A percentile compares a stretch with the other conserved stretches of the same genome.
Conservation (phyloP, 768 basidiomycete species). For the Scleroderma citrinum region DNA sequence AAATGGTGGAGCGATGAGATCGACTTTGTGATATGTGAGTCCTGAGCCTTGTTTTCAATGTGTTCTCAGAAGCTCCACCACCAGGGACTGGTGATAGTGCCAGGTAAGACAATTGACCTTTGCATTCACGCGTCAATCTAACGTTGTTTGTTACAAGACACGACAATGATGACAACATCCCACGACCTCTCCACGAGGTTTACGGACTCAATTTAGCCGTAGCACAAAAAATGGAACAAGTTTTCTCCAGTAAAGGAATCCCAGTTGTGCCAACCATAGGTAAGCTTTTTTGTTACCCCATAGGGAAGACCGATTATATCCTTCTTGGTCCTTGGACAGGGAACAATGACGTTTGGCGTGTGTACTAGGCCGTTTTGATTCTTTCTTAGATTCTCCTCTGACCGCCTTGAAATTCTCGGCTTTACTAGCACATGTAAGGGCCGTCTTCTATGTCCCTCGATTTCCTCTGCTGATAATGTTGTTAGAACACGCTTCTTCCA, state of each 20-base stretch:
- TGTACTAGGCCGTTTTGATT: slow-evolving; percentile 23
- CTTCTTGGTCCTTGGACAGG: slow-evolving; percentile 35
- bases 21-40: slow-evolving; percentile 84
- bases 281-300: slow-evolving; percentile 23
- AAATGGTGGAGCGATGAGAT: slow-evolving; percentile 77
- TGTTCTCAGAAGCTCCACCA: not conserved
- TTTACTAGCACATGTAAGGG: slow-evolving; percentile 53
- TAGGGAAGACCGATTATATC: not conserved
- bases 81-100: slow-evolving; percentile 77
- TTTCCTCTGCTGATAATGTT: not conserved
- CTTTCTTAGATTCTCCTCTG: slow-evolving; percentile 6
- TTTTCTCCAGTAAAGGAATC: slow-evolving; percentile 67
- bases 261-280: slow-evolving; percentile 80
- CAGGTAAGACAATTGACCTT: slow-evolving; percentile 35
- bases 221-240: slow-evolving; percentile 60
- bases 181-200: slow-evolving; percentile 77
- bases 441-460: not conserved
- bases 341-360: slow-evolving; percentile 91
- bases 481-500: slow-evolving; percentile 61
- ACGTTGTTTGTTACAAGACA: slow-evolving; percentile 45
- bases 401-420: slow-evolving; percentile 10
- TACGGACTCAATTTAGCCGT: slow-evolving; percentile 65
- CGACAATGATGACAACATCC: slow-evolving; percentile 77
- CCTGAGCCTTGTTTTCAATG: slow-evolving; percentile 1
- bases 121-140: not conserved